Conservation (phyloP, 1,139 yeast species). For the Candida anutae region DNA sequence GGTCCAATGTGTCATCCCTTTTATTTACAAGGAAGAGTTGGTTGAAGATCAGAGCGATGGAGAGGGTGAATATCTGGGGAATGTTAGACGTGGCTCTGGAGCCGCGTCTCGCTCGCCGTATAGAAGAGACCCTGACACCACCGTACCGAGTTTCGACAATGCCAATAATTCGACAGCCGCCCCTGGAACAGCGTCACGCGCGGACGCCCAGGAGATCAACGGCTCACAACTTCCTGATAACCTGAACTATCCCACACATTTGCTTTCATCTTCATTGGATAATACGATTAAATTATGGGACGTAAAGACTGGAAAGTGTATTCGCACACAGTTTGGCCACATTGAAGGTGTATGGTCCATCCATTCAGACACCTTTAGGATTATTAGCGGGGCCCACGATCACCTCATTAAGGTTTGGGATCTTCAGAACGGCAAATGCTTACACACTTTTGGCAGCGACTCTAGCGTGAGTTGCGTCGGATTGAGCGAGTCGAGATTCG, state of each 20-base stretch:
- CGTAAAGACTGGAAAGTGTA: slow-evolving; percentile 74
- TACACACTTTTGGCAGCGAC: slow-evolving; percentile 78
- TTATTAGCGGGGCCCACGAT: slow-evolving; percentile 92
- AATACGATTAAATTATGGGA: slow-evolving; percentile 95
- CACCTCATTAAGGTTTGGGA: slow-evolving; percentile 91
- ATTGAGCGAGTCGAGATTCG: slow-evolving; percentile 81
- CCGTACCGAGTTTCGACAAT: slow-evolving; percentile 1
- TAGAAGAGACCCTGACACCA: slow-evolving; percentile 1
- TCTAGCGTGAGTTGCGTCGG: slow-evolving; percentile 84
- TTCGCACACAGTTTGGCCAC: slow-evolving; percentile 92
- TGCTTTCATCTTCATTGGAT: slow-evolving; percentile 82
- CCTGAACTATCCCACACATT: slow-evolving; percentile 60
- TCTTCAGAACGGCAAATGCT: slow-evolving; percentile 83
- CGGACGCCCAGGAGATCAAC: slow-evolving; percentile 16
- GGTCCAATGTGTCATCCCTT: slow-evolving; percentile 83
- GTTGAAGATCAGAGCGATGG: slow-evolving; percentile 29
- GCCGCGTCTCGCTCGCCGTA: background rate
- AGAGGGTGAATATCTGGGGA: slow-evolving; percentile 1
- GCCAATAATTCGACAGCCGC: background rate
- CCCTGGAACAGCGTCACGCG: slow-evolving; percentile 1
- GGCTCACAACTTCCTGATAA: slow-evolving; percentile 22
- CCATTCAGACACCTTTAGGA: slow-evolving; percentile 89
- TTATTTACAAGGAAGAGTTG: slow-evolving; percentile 52
- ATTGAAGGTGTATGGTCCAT: slow-evolving; percentile 97
- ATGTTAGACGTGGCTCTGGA: background rate